Evolutionary conservation across 495 filamentous ascomycete genomes (phyloP).

Genomic region (Pseudotulostoma volvatum): DNA sequence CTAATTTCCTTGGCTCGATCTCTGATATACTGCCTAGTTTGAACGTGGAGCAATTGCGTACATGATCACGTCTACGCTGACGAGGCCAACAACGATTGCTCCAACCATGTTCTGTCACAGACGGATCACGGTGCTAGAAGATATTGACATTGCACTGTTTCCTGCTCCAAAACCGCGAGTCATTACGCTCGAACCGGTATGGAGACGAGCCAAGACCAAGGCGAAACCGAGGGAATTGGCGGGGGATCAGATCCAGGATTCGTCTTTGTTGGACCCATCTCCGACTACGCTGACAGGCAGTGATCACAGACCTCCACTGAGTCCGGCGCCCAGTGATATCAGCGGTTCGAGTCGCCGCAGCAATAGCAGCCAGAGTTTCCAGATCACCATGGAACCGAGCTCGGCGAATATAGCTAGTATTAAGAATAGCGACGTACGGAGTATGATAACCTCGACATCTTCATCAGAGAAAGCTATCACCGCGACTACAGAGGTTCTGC

Average conservation of each 20-base stretch:
- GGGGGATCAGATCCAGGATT: conserved; percentile 22
- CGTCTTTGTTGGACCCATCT: conserved; percentile 19
- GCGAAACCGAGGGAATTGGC: conserved; percentile 19
- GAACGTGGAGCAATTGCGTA: conserved; percentile 89
- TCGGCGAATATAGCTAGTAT: conserved; percentile 22
- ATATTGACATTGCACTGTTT: conserved; percentile 43
- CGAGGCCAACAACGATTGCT: conserved; percentile 73
- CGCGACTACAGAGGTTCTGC: conserved; percentile 66
- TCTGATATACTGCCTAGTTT: conserved; percentile 41
- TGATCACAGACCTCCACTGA: conserved; percentile 28
- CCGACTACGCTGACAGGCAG: conserved; percentile 13
- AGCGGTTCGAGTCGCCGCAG: conserved; percentile 46
- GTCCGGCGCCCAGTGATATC: conserved; percentile 44
- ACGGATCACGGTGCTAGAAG: conserved; percentile 65
- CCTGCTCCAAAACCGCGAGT: conserved; percentile 47
- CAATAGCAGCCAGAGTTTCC: conserved; percentile 40
- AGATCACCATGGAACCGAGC: conserved; percentile 22
- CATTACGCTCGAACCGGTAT: conserved; percentile 65
- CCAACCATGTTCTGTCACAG: conserved; percentile 61
- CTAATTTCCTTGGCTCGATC: not conserved
- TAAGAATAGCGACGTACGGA: conserved; percentile 27
- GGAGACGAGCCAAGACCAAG: conserved; percentile 35
- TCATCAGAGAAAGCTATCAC: conserved; percentile 54
- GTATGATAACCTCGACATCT: conserved; percentile 26
- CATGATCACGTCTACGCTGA: conserved; percentile 74